Evolutionary conservation across 1,139 yeast species (phyloP), one percentile per base, ranked within the genome.

Genomic region (Magnusiomyces paraingens): DNA sequence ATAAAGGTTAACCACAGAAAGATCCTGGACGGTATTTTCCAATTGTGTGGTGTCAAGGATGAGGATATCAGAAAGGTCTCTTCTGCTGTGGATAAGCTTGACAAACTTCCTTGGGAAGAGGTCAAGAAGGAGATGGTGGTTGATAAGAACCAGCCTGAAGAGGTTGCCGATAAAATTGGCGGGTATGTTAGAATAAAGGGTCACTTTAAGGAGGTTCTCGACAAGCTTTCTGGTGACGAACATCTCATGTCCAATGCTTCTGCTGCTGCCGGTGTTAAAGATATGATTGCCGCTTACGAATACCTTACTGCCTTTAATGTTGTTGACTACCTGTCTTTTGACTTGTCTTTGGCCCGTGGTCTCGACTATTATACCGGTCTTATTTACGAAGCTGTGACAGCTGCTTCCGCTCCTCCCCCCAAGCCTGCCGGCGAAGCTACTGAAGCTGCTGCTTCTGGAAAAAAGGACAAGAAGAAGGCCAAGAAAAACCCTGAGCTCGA

Each of bases 331-430:
- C 74, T 89, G 56, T 85, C 93, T 15, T 91, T 93, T 64, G 99
- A 93, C 70, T 78, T 93, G 70, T 91, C 98, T 2, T 77, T 93
- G 61, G 99, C 99, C 39, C 84, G 99, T 77, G 99, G 99, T 51
- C 80, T 93, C 66, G 99, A 93, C 72, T 93, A 93, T 72, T 93
- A 93, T 73, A 93, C 99, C 26, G 99, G 99, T 45, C 79, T 93
- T 61, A 93, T 93, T 62, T 93, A 89, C 70, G 99, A 93, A 72
- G 96, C 94, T 48, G 97, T 93, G 51, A 93, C 98, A 26, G 79
- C 84, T 21, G 96, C 91, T 42, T 87, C 96, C 47, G 97, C 97
- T 20, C 96, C 99, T 29, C 99, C 99, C 53, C 73, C 76, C 48
- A 83, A 85, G 67, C 51, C 52, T 21, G 47, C 55, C 15, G 85